These are phyloP conservation scores for Acacia concinna DNA, from an alignment of 331 rosid species.

Conservation along the genomic window DNA sequence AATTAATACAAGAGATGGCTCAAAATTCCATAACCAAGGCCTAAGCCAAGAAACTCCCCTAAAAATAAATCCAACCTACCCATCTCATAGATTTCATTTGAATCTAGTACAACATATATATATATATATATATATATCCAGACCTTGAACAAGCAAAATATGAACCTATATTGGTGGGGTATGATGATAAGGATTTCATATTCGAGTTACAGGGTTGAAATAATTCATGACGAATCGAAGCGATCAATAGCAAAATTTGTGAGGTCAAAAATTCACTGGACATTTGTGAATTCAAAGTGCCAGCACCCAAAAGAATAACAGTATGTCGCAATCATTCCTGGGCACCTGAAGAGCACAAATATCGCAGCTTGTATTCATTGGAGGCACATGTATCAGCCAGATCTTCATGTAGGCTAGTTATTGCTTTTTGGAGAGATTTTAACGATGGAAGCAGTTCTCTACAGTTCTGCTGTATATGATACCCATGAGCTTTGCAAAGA, in stretches of 20 bases:
- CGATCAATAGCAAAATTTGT: not conserved
- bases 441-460: constrained; percentile 78
- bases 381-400: constrained; percentile 88
- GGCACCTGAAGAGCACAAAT: constrained; percentile 60
- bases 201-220: not conserved
- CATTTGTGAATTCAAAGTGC: not conserved
- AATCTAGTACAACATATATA: not conserved
- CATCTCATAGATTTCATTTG: not conserved
- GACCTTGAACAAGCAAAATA: not conserved
- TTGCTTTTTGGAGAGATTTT: constrained; percentile 78
- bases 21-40: not conserved
- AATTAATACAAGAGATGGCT: not conserved
- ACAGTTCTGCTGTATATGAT: constrained; percentile 68
- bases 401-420: constrained; percentile 77
- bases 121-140: not conserved
- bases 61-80: not conserved
- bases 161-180: not conserved
- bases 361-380: constrained; percentile 80
- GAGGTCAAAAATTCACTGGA: not conserved
- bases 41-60: not conserved
- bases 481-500: constrained; percentile 80
- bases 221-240: not conserved
- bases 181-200: not conserved
- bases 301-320: not conserved
- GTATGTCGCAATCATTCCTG: constrained; percentile 36